Evolutionary conservation across 1,139 yeast genomes (phyloP), one percentile per base, ranked within the genome.

Genomic region (Hansenula sp.): DNA sequence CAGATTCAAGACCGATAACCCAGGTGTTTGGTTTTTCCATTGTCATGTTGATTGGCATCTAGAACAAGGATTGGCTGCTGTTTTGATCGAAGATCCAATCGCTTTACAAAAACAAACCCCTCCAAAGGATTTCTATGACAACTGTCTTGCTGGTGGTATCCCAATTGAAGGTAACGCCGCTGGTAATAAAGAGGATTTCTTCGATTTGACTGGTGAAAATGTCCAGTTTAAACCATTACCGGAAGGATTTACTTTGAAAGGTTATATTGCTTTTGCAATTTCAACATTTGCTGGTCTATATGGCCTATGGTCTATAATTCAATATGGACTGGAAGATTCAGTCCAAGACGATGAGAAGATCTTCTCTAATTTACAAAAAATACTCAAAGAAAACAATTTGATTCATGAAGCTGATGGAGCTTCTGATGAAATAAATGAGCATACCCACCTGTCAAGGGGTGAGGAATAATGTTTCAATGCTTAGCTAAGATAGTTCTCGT

Each of bases 11-110:
- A 89, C 91, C 21, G 74, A 81, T 55, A 84, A 84, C 57, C 93
- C 93, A n/a, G 93, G 93, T 56, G 83, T 83, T 40, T 84, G 91
- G 91, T 76, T 80, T 55, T 84, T 84, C 82, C 93, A 84, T 59
- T 84, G 93, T 63, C 93, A 84, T 58, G 78, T 84, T 48, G 91
- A 84, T 60, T 84, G 89, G 84, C 93, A 84, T 65, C 75, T 84
- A 63, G 81, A 78, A 51, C 93, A 84, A 68, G 93, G 93, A 41
- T 71, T 84, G 49, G 89, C 90, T 15, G 68, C 83, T 47, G 74
- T 77, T 2, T 74, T 84, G 33, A 67, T 84, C 41, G 91, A 84
- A 61, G 84, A 84, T 33, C 91, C 91, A 11, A 54, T 67, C 33
- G 65, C 67, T 25, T 61, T 84, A 36, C 79, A 79, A 57, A 63